Evolutionary conservation across 73 alveolate genomes (phyloP).

Genomic region (Tetrahymena elliotti): DNA sequence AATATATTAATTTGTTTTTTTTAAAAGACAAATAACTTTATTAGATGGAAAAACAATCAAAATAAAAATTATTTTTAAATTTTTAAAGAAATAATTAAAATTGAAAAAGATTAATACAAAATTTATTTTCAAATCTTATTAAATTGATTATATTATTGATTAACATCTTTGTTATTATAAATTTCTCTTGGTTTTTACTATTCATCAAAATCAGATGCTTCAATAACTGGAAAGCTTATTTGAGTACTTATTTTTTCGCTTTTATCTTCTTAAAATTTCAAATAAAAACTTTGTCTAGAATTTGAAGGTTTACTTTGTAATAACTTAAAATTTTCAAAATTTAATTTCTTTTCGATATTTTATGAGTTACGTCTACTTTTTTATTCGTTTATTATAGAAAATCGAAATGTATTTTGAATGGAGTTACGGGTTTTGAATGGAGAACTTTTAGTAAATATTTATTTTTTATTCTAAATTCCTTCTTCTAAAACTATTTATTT

Average conservation of each 20-base stretch:
- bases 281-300: not conserved
- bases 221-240: not conserved
- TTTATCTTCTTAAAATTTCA: not conserved
- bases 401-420: not conserved
- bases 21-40: no score
- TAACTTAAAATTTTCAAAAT: not conserved
- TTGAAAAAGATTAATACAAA: no score
- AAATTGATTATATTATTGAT: no score
- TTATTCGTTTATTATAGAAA: not conserved
- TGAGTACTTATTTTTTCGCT: no score
- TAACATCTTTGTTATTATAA: not conserved
- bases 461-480: no score
- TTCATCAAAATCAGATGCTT: not conserved
- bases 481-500: not conserved
- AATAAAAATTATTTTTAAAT: no score
- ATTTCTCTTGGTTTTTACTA: not conserved
- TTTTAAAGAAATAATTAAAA: no score
- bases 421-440: no score
- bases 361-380: not conserved
- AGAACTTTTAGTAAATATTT: not conserved
- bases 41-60: no score
- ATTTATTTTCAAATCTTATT: not conserved
- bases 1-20: no score
- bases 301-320: not conserved
- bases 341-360: no score